A percentile compares a stretch with the other conserved stretches of the same genome.
phyloP scores from a whole-genome alignment of 164 flowering plant species.

The Magnolia changhungtana region DNA sequence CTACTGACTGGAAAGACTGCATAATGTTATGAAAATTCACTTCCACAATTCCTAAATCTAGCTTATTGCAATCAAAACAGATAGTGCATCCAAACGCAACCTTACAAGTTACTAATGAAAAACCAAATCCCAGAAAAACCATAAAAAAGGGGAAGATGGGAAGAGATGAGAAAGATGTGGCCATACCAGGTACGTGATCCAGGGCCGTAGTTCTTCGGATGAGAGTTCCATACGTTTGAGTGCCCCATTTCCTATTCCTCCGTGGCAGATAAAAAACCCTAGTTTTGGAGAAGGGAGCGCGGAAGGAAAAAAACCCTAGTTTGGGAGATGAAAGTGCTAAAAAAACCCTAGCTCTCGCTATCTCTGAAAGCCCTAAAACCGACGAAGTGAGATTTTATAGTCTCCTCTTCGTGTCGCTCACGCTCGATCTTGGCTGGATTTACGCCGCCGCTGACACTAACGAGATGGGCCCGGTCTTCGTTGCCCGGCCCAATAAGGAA shows the following conservation, averaged over 20 bases:
- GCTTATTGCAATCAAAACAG: too few relatives aligned
- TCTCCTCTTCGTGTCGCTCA: not conserved
- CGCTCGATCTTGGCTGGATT: too few relatives aligned
- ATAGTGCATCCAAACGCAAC: too few relatives aligned
- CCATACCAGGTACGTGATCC: conserved; percentile 40
- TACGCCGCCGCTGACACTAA: too few relatives aligned
- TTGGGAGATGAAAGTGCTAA: not conserved
- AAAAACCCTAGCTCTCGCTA: not conserved
- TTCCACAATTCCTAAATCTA: too few relatives aligned
- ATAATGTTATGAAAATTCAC: too few relatives aligned
- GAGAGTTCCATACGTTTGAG: conserved; percentile 39
- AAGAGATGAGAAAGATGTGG: not conserved
- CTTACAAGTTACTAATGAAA: too few relatives aligned
- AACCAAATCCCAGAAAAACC: too few relatives aligned
- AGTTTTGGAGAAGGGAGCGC: not conserved
- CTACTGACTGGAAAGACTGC: too few relatives aligned
- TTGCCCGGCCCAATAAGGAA: too few relatives aligned
- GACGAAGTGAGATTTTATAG: not conserved
- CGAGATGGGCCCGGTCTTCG: too few relatives aligned
- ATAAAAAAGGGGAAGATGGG: too few relatives aligned
- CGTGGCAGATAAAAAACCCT: not conserved
- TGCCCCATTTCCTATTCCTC: conserved; percentile 28
- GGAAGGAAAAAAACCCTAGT: not conserved
- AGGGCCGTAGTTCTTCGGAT: conserved; percentile 44
- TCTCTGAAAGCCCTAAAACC: not conserved